Conservation (phyloP, 2,329 filamentous ascomycete genomes). For the Scorias spongiosa region DNA sequence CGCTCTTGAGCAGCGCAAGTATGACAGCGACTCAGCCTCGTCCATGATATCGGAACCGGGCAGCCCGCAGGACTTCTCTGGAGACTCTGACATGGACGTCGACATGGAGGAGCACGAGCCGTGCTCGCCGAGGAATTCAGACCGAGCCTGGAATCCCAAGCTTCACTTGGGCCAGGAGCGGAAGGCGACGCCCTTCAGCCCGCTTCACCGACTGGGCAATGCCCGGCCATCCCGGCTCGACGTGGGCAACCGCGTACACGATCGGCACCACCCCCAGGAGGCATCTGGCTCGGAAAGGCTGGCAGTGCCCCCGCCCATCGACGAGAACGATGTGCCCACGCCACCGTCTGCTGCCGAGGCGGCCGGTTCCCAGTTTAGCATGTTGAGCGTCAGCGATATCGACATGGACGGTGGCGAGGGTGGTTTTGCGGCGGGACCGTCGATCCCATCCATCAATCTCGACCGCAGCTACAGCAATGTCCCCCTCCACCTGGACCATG, state of each 20-base stretch:
- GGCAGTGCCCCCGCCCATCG: constrained; percentile 20
- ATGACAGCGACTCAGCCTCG: constrained; percentile 18
- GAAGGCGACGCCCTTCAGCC: constrained; percentile 11
- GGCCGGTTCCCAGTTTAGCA: constrained; percentile 20
- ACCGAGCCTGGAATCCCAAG: constrained; percentile 8
- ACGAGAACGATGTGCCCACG: constrained; percentile 21
- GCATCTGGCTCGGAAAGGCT: constrained; percentile 14
- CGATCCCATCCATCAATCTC: constrained; percentile 8
- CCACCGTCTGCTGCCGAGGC: constrained; percentile 16
- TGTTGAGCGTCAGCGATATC: constrained; percentile 22
- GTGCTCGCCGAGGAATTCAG: constrained; percentile 2
- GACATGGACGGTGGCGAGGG: constrained; percentile 16
- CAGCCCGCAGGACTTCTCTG: constrained; percentile 15
- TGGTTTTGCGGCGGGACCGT: constrained; percentile 11
- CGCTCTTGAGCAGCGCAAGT: constrained; percentile 11
- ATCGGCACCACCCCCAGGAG: constrained; percentile 19
- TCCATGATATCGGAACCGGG: constrained; percentile 18
- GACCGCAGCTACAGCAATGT: constrained; percentile 9
- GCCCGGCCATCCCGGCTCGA: constrained; percentile 6
- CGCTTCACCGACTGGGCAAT: constrained; percentile 9
- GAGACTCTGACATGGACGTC: constrained; percentile 12
- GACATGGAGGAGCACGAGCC: constrained; percentile 5
- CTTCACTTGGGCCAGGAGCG: constrained; percentile 10
- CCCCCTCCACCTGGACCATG: constrained; percentile 1
- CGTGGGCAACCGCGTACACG: constrained; percentile 13